Conservation (phyloP, 352 stramenopile species). For the Globisporangium mamillatum region DNA sequence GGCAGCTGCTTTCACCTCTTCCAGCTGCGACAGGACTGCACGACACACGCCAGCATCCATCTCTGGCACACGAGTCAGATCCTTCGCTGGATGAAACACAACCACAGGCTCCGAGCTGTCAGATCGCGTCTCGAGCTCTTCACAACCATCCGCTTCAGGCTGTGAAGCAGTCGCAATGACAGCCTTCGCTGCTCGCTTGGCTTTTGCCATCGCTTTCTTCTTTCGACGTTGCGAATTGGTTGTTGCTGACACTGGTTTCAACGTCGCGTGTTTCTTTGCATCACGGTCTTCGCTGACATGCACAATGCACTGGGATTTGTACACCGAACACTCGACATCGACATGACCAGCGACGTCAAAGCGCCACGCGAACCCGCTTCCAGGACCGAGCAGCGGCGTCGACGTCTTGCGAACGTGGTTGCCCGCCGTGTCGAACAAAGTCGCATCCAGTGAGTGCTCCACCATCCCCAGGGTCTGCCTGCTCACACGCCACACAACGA, state of each 20-base stretch:
- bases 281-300: slow-evolving; percentile 16
- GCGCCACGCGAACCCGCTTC: slow-evolving; percentile 32
- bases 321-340: slow-evolving; percentile 33
- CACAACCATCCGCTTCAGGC: slow-evolving; percentile 27
- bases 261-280: slow-evolving; percentile 15
- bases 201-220: slow-evolving; percentile 24
- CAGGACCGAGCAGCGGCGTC: slow-evolving; percentile 24
- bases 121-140: slow-evolving; percentile 10
- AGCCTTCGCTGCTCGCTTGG: slow-evolving; percentile 15
- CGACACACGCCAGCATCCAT: slow-evolving; percentile 50
- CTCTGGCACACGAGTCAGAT: slow-evolving; percentile 30
- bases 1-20: slow-evolving; percentile 31
- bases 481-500: slow-evolving; percentile 43
- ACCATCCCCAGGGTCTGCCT: slow-evolving; percentile 30
- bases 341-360: slow-evolving; percentile 26
- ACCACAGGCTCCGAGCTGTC: slow-evolving; percentile 20
- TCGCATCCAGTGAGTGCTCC: slow-evolving; percentile 36
- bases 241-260: not conserved
- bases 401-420: slow-evolving; percentile 13
- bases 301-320: slow-evolving; percentile 32
- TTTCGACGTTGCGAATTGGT: slow-evolving; percentile 12
- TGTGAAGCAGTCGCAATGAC: not conserved
- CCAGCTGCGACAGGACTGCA: slow-evolving; percentile 50
- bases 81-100: slow-evolving; percentile 42
- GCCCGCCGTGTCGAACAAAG: slow-evolving; percentile 14